Evolutionary conservation across 208 protist species (phyloP), one percentile per base, ranked within the genome.

Genomic region (Trypanosomatidae sp.): DNA sequence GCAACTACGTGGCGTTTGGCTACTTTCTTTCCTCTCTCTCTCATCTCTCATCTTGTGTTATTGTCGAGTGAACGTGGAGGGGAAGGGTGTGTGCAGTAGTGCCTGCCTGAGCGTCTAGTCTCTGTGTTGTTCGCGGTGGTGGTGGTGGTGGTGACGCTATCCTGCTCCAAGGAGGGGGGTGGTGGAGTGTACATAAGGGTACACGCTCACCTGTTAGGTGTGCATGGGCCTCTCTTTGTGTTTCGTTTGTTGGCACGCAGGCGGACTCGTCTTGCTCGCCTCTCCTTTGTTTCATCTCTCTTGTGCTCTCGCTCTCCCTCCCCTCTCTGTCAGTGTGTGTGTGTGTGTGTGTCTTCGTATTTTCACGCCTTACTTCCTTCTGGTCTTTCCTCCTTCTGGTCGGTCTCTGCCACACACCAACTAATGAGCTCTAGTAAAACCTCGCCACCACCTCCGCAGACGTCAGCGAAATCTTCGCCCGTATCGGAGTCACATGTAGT

Each of bases 1-100:
- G 50, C 50, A n/a, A n/a, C 50, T 25, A n/a, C 50, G 50, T 76
- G 36, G 36, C 36, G 30, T 68, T 75, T 41, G 36, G 36, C 36
- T 39, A 39, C 36, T 39, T 39, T 39, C 36, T 39, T 39, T 39
- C 41, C 55, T 76, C n/a, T 73, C 52, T 39, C n/a, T 69, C 43
- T 41, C 13, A 39, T 74, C 60, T 67, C 46, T 65, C 43, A 19
- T 59, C 58, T 12, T 71, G 36, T 41, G 69, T 58, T 33, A 3
- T 39, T 55, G 36, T 72, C 36, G 7, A 39, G 39, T 62, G 49
- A 53, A 53, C 36, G 1, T 39, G 36, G 36, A 39, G 36, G 36
- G 36, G 36, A 39, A 39, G 36, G 36, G 36, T 39, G 36, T 39
- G 36, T 39, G 36, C 36, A 39, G 36, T 39, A 39, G 36, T 39